Base-by-base conservation (phyloP, 1,139 yeast genomes). In the Yamadazyma siamensis region DNA sequence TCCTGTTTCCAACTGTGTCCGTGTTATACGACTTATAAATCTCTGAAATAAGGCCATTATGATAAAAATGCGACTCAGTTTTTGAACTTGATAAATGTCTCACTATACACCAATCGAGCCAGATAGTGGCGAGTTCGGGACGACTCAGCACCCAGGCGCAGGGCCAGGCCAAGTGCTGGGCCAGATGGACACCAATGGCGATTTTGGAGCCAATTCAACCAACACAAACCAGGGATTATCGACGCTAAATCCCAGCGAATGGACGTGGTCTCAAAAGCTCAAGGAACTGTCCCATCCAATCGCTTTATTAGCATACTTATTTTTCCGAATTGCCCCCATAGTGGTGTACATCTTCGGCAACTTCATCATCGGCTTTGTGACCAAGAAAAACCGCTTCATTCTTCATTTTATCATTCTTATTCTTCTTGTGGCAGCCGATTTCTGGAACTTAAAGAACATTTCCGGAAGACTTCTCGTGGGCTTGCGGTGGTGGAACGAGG, bases 401-500 rank as follows among this genome's bases (percentile, higher is more conserved):
- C 65, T 86, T 28, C 78, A 86, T 46, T 91, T 91, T 61, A 88
- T 91, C 18, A 54, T 79, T 8, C 78, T 87, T 26, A 77, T 88
- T 5, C 61, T 91, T 15, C 63, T 88, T 18, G 69, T 86, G 17
- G 83, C 95, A 0, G 87, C 87, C 1, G 98, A 91, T 54, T 91
- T 91, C 51, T 91, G 96, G 95, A 83, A 86, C 50, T 79, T 87
- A 25, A 91, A 91, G 51, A 91, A 91, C 54, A 85, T 91, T 11
- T 70, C 94, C 11, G 98, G 98, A 1, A 66, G 97, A 38, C 70
- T 86, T 33, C 60, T 91, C 34, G 97, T 91, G 5, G 97, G 96
- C 0, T 68, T 91, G 40, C 71, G 98, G 44, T 89, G 96, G 96
- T 88, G 96, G 95, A 87, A 86, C 53, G 89, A 83, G 50, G 68